Base-by-base conservation (phyloP, 495 filamentous ascomycete species). In the Lasiosphaeriaceae sp. region DNA sequence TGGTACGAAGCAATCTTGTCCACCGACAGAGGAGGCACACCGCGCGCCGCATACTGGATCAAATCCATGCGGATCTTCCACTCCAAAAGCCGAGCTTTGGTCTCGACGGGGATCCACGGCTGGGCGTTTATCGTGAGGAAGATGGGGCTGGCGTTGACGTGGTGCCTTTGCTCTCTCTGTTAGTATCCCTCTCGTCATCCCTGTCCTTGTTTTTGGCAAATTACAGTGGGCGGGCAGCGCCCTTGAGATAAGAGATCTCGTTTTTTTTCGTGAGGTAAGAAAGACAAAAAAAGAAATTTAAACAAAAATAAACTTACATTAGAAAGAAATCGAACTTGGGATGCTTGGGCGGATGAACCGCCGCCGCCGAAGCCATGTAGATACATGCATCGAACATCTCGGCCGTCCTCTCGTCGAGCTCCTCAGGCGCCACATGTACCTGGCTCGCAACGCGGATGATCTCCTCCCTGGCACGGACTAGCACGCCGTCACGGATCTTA, bases 301-400 rank as follows among this genome's bases (percentile, higher is more conserved):
- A n/a, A n/a, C n/a, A n/a, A 35, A n/a, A 20, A 19, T 4, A 23
- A 35, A 66, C 73, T 70, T 56, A 77, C 72, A 96, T 87, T 66
- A 84, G 80, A 73, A 87, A 94, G 68, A 97, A 97, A 60, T 96
- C 92, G 59, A 90, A 77, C 63, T 85, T 90, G 57, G 84, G 69
- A 17, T 74, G 54, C 61, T 92, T 88, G 3, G 77, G 74, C 1
- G 83, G 83, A 37, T 82, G 72, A 50, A 64, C 78, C 1, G 90
- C 82, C 11, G 77, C 75, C 2, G 79, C 74, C 3, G 73, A 67
- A 2, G 86, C 86, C 54, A 82, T 85, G 65, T 86, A 90, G 1
- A 83, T 77, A 67, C 76, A 68, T 0, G 80, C 76, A 61, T 91
- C 84, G 20, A 84, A 86, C 84, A 95, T 92, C 75, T 96, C 90